These are phyloP conservation scores for Exophiala dermatitidis DNA, from an alignment of 2,329 filamentous ascomycete species.

Conservation along the genomic window DNA sequence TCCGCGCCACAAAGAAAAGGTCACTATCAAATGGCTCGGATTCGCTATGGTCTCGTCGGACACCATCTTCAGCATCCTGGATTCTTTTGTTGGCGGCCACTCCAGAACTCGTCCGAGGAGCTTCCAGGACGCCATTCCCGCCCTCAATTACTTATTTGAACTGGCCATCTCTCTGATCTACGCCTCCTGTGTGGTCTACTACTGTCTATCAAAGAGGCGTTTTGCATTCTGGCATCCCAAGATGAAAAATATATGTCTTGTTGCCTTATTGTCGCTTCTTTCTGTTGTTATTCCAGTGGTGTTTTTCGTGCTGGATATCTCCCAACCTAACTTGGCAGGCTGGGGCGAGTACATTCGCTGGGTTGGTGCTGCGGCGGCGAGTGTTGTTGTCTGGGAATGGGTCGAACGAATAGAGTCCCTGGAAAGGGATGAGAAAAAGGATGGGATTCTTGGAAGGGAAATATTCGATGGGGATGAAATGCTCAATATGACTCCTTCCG, in stretches of 20 bases:
- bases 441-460: constrained; percentile 82
- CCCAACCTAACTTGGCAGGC: constrained; percentile 72
- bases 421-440: constrained; percentile 88
- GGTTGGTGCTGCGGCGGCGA: constrained; percentile 91
- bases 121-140: constrained; percentile 85
- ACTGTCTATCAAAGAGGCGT: constrained; percentile 80
- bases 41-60: constrained; percentile 89
- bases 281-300: constrained; percentile 84
- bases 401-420: constrained; percentile 89
- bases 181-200: constrained; percentile 90
- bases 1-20: constrained; percentile 91
- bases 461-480: constrained; percentile 93
- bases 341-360: constrained; percentile 95
- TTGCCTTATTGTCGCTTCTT: constrained; percentile 69
- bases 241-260: constrained; percentile 81
- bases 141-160: constrained; percentile 84
- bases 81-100: constrained; percentile 65
- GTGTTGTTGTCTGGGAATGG: constrained; percentile 98
- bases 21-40: constrained; percentile 97
- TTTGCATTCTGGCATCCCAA: constrained; percentile 85
- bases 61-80: constrained; percentile 81
- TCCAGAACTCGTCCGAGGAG: constrained; percentile 58
- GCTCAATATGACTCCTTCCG: constrained; percentile 60
- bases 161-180: constrained; percentile 80
- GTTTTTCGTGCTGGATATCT: constrained; percentile 88